A percentile compares a stretch with the other conserved stretches of the same genome.
Conservation (phyloP, 2,329 filamentous ascomycete species). For the Aspergillus sp. region DNA sequence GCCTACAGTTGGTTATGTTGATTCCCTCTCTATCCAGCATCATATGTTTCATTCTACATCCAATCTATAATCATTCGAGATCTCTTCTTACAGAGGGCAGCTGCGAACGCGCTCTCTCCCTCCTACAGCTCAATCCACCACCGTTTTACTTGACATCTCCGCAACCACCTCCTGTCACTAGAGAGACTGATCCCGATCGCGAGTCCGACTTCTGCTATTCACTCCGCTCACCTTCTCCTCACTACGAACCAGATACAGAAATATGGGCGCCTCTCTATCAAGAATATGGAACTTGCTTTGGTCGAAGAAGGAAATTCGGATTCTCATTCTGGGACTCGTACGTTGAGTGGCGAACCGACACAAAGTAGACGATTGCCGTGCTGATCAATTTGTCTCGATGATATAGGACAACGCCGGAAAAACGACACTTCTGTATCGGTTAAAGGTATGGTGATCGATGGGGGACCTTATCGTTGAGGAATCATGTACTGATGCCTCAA, state of each 20-base stretch:
- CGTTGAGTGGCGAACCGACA: conserved; percentile 24
- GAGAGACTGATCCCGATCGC: no score
- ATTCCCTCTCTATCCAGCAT: no score
- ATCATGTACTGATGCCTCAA: conserved; percentile 3
- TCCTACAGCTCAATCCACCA: background rate
- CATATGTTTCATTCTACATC: no score
- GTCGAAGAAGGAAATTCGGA: conserved; percentile 96
- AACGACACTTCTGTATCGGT: conserved; percentile 89
- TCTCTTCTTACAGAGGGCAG: no score
- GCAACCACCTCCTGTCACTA: background rate
- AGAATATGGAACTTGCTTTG: conserved; percentile 66
- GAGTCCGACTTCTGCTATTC: background rate
- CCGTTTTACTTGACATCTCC: background rate
- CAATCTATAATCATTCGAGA: no score
- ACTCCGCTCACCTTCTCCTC: background rate
- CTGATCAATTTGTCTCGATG: conserved; percentile 7
- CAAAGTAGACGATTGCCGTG: conserved; percentile 5
- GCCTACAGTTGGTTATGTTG: no score
- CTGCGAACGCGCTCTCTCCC: no score
- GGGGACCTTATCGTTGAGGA: background rate
- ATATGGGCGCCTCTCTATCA: conserved; percentile 53
- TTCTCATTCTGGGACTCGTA: conserved; percentile 90
- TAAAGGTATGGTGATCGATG: conserved; percentile 60
- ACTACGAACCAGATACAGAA: conserved; percentile 4
- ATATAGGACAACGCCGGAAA: conserved; percentile 93